These are phyloP conservation scores for Forsythia viridissima DNA, from an alignment of 257 asterid species.

Conservation along the genomic window DNA sequence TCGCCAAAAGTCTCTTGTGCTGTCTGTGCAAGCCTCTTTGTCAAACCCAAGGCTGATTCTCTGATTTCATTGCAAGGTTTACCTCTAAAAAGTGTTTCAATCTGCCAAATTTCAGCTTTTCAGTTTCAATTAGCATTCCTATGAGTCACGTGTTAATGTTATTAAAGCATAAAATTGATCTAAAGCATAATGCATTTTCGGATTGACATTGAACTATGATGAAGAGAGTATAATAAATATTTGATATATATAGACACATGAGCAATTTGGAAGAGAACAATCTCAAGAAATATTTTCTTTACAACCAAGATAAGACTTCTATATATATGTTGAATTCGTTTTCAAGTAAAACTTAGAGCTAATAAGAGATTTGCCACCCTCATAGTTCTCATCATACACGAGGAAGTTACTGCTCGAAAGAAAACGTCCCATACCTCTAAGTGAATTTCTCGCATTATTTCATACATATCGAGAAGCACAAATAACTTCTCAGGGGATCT, in stretches of 20 bases:
- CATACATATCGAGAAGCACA: slow-evolving; percentile 97
- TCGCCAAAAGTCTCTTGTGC: slow-evolving; percentile 97
- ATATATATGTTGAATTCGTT: slow-evolving; percentile 5
- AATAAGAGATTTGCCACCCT: slow-evolving; percentile 12
- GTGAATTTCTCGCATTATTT: slow-evolving; percentile 97
- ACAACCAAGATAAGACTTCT: neutral
- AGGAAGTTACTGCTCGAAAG: slow-evolving; percentile 3
- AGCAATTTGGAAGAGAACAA: neutral
- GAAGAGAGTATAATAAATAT: neutral
- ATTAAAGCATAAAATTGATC: slow-evolving; percentile 10
- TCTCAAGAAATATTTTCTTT: neutral
- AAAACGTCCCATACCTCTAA: slow-evolving; percentile 58
- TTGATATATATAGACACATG: slow-evolving; percentile 1
- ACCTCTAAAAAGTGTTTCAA: slow-evolving; percentile 82
- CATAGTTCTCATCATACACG: neutral
- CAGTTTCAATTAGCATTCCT: slow-evolving; percentile 14
- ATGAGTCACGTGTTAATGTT: slow-evolving; percentile 8
- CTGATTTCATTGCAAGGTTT: slow-evolving; percentile 86
- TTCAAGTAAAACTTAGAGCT: slow-evolving; percentile 8
- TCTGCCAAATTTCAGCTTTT: slow-evolving; percentile 46
- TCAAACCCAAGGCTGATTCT: slow-evolving; percentile 94
- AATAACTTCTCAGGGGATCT: slow-evolving; percentile 97
- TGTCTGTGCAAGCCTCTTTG: slow-evolving; percentile 94
- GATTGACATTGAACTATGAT: slow-evolving; percentile 7
- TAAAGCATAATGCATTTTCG: slow-evolving; percentile 12